Evolutionary conservation across 2,329 filamentous ascomycete species (phyloP), one percentile per base, ranked within the genome.

Genomic region (Ascosphaera aggregata): DNA sequence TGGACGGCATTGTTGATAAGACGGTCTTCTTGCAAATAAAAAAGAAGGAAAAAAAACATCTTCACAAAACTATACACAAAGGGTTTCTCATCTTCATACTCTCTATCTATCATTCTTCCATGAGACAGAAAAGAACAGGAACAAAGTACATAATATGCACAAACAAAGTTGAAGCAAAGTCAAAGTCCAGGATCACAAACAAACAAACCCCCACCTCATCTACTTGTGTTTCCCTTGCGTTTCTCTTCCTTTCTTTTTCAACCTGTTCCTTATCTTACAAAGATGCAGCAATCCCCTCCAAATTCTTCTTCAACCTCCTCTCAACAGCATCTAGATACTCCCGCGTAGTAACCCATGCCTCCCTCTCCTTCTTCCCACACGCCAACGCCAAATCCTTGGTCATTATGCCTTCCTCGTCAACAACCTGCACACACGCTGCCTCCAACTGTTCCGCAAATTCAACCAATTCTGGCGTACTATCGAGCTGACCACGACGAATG

Each of bases 301-400:
- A 64, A 49, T 73, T 73, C 46, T 64, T 64, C 73, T 86, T 85
- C 64, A 98, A 69, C 53, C 84, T 69, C 61, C 73, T 76, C 74
- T 95, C 86, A 38, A 95, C 86, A 32, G 86, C 86, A 54, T 79
- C 72, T 54, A 98, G 64, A 65, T 95, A 98, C 65, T 92, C 79
- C 49, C 67, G 71, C 42, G 86, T 95, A 39, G 84, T 94, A 49
- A 92, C 89, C 63, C 85, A 95, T 54, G 81, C 76, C 50, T 72
- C 72, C 48, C 80, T 72, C 44, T 71, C 76, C 51, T 77, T 84
- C 69, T 85, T 85, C 52, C 89, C 89, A 57, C 80, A 89, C 37
- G 85, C 80, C 43, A 95, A 71, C n/a, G 89, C 89, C 50, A 98
- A 64, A 61, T 98, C 89, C 74, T 98, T 98, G 59, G 89, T 98